Evolutionary conservation across 2,329 filamentous ascomycete genomes (phyloP).

Genomic region (Zalaria obscura): DNA sequence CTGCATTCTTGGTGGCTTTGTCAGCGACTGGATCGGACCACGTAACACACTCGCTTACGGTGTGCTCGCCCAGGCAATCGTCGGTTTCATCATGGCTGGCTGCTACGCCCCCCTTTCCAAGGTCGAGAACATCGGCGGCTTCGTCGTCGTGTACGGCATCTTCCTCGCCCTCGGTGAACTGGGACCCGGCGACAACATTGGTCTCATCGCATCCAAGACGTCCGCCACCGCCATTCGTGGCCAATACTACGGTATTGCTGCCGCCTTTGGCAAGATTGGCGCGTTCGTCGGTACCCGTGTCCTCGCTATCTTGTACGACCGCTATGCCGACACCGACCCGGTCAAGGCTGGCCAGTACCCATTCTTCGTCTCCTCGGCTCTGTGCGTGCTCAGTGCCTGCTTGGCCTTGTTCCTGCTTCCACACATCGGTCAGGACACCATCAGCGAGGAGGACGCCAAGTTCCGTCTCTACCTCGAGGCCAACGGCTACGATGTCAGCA

Average conservation of each 20-base stretch:
- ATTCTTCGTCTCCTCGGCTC: conserved; percentile 68
- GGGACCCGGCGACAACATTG: conserved; percentile 85
- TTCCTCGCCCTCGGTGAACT: conserved; percentile 68
- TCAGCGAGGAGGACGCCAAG: conserved; percentile 58
- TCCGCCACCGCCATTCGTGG: conserved; percentile 74
- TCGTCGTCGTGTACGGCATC: conserved; percentile 66
- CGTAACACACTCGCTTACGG: conserved; percentile 58
- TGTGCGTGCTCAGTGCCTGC: conserved; percentile 62
- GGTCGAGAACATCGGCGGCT: conserved; percentile 53
- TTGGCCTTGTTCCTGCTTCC: conserved; percentile 57
- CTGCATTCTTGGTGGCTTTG: conserved; percentile 60
- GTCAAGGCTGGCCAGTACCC: conserved; percentile 60
- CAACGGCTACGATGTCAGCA: conserved; percentile 57
- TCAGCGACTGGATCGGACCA: conserved; percentile 68
- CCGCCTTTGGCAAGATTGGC: conserved; percentile 55
- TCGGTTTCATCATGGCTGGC: conserved; percentile 83
- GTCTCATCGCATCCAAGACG: conserved; percentile 73
- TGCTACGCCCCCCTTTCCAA: conserved; percentile 58
- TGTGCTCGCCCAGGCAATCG: conserved; percentile 56
- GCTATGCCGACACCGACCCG: conserved; percentile 40
- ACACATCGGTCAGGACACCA: conserved; percentile 69
- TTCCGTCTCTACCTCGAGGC: conserved; percentile 61
- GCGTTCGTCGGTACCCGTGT: conserved; percentile 80
- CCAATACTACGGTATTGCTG: conserved; percentile 57
- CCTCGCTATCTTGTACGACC: conserved; percentile 53